Percentiles rank a stretch among this genome's conserved stretches.
phyloP scores from a whole-genome alignment of 2,329 filamentous ascomycete genomes.

The Remersonia thermophila region DNA sequence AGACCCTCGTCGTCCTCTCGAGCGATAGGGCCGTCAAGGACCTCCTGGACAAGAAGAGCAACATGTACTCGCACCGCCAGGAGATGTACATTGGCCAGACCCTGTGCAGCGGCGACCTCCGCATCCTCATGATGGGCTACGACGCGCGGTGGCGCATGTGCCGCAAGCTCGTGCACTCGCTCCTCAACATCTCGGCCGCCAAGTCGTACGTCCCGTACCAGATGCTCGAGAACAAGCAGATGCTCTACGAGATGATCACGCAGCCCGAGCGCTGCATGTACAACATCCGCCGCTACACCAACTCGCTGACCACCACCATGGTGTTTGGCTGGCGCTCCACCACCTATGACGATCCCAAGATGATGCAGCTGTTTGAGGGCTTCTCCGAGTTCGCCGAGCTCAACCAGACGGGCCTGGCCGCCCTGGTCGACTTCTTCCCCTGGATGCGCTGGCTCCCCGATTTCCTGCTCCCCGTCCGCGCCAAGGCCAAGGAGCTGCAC shows the following conservation, averaged over 20 bases:
- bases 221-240: conserved; percentile 41
- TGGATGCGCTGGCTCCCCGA: conserved; percentile 32
- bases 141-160: conserved; percentile 14
- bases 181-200: conserved; percentile 34
- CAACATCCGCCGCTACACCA: conserved; percentile 36
- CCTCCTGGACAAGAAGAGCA: conserved; percentile 18
- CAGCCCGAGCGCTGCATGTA: conserved; percentile 30
- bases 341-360: conserved; percentile 29
- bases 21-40: conserved; percentile 19
- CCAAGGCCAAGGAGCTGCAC: conserved; percentile 30
- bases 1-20: conserved; percentile 15
- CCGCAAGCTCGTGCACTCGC: conserved; percentile 25
- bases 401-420: conserved; percentile 28
- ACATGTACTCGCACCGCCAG: conserved; percentile 16
- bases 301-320: conserved; percentile 37
- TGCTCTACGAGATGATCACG: conserved; percentile 36
- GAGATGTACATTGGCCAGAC: conserved; percentile 18
- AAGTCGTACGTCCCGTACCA: conserved; percentile 42
- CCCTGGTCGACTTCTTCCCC: conserved; percentile 35
- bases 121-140: conserved; percentile 18
- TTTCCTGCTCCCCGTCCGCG: conserved; percentile 25
- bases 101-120: conserved; percentile 16
- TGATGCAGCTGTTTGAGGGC: conserved; percentile 28
- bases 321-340: conserved; percentile 35
- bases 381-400: conserved; percentile 31